Percentiles rank a stretch among this genome's conserved stretches.
Conservation (phyloP, 2,329 filamentous ascomycete genomes). For the Aspergillus novoparasiticus region DNA sequence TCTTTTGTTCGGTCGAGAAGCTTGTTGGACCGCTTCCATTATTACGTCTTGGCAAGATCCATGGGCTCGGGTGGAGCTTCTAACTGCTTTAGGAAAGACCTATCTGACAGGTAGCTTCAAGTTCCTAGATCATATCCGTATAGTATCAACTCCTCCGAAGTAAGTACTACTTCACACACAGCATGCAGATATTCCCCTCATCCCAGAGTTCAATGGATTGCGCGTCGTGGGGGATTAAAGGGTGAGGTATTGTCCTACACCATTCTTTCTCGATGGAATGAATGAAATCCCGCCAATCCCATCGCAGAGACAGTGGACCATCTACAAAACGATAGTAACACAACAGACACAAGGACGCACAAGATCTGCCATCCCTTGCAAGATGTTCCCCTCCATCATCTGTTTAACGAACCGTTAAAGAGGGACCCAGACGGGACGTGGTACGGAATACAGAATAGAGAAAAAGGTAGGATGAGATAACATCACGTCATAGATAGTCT, state of each 20-base stretch:
- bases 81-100: neutral
- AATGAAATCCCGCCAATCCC: neutral
- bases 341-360: neutral
- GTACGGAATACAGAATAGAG: neutral
- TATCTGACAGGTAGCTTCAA: neutral
- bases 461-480: neutral
- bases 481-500: neutral
- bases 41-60: neutral
- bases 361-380: neutral
- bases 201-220: neutral
- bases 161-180: too few relatives aligned
- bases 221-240: neutral
- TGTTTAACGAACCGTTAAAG: neutral
- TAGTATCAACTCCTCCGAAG: neutral
- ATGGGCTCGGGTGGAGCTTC: neutral
- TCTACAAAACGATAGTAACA: neutral
- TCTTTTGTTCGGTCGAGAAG: neutral
- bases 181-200: neutral
- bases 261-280: slow-evolving; percentile 1
- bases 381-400: neutral
- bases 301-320: neutral
- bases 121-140: neutral
- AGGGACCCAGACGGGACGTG: neutral
- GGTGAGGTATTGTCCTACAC: neutral
- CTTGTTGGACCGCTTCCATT: neutral